phyloP scores from a whole-genome alignment of 768 basidiomycete species.

The Psilocybe sp. region DNA sequence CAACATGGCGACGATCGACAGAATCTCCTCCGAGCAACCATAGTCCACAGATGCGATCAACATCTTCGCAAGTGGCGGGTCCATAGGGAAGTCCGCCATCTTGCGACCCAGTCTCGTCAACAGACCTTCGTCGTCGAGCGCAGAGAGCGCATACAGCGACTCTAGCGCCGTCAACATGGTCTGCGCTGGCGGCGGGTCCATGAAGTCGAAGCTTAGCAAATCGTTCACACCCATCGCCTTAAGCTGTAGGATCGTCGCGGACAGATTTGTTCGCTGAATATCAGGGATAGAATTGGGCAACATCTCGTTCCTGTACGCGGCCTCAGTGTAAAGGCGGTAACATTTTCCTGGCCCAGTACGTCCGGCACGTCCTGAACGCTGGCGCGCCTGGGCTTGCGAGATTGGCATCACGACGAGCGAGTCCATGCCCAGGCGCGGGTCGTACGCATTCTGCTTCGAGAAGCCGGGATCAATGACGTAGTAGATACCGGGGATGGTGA shows the following conservation, averaged over 20 bases:
- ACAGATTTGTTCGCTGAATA: slow-evolving; percentile 92
- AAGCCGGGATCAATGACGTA: slow-evolving; percentile 99
- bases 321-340: slow-evolving; percentile 97
- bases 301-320: slow-evolving; percentile 99
- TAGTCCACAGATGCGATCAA: slow-evolving; percentile 95
- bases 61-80: slow-evolving; percentile 96
- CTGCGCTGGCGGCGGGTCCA: slow-evolving; percentile 97
- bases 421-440: slow-evolving; percentile 97
- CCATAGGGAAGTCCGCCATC: slow-evolving; percentile 99
- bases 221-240: slow-evolving; percentile 99
- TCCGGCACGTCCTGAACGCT: slow-evolving; percentile 93
- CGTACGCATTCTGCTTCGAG: slow-evolving; percentile 98
- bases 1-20: slow-evolving; percentile 97
- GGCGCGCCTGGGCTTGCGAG: slow-evolving; percentile 96
- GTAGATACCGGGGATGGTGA: slow-evolving; percentile 98
- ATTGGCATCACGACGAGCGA: slow-evolving; percentile 98
- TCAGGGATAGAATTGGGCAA: slow-evolving; percentile 96
- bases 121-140: slow-evolving; percentile 94
- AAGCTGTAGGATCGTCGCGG: slow-evolving; percentile 89
- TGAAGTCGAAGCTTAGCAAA: slow-evolving; percentile 95
- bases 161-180: slow-evolving; percentile 97
- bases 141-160: slow-evolving; percentile 90
- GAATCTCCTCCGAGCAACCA: slow-evolving; percentile 96
- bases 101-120: slow-evolving; percentile 93
- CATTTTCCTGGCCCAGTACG: slow-evolving; percentile 98